Evolutionary conservation across 2,329 filamentous ascomycete species (phyloP), one percentile per base, ranked within the genome.

Genomic region (Colletotrichum liaoningense): DNA sequence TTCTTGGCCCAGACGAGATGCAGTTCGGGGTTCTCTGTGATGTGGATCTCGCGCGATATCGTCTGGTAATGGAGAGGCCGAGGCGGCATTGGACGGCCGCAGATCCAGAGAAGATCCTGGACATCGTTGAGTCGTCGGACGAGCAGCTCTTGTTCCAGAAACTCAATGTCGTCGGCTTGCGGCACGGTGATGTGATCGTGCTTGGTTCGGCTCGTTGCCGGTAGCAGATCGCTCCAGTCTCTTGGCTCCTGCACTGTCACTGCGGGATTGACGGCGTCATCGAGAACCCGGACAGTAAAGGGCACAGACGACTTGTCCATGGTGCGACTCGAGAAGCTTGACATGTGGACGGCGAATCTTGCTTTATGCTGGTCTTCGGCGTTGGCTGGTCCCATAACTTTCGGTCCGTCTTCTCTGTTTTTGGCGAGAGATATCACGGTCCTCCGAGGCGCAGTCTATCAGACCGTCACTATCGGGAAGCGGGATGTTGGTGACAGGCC

Each of bases 1-100:
- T 80, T 79, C 22, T 79, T 79, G 59, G 80, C 78, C 84, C 83
- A 85, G 35, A 85, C 76, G 56, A 84, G 80, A 62, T 85, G 84
- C 28, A 85, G 77, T 30, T 83, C 81, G 11, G 82, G 76, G 16
- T 78, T 79, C 64, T 85, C 84, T 22, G 81, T 83, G 62, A 85
- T 75, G 46, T 77, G 69, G 49, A 85, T 81, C 8, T 79, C 74
- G 12, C 79, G 76, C 46, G 73, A 68, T 30, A 78, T 74, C 12
- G 74, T 66, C 67, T 81, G 79, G 46, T 78, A 64, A 65, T 78
- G 76, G 8, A 80, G 75, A 35, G 77, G 73, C 8, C 76, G 78
- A 5, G 80, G 76, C 57, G 77, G 74, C 72, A 77, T 72, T 26
- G 75, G 77, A 57, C 77, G 75, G 16, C 78, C 79, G 11, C 77